Percentiles rank a stretch among this genome's conserved stretches.
Conservation (phyloP, 805 yeast genomes). For the Candida odintsovae region DNA sequence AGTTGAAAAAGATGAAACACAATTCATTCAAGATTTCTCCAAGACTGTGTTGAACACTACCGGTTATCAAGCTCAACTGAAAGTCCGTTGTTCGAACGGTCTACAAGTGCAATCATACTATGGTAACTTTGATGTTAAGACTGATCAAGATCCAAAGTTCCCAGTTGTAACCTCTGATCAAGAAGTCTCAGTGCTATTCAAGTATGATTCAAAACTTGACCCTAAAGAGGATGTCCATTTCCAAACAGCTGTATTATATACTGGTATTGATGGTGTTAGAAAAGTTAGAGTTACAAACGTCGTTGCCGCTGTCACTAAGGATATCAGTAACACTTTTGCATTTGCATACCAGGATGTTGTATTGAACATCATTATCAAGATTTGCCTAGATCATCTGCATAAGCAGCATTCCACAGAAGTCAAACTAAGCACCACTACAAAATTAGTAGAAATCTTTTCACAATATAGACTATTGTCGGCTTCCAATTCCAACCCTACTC, state of each 20-base stretch:
- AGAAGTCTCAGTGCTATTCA: conserved; percentile 63
- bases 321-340: conserved; percentile 66
- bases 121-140: conserved; percentile 42
- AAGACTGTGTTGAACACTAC: conserved; percentile 41
- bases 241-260: conserved; percentile 85
- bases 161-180: conserved; percentile 61
- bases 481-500: conserved; percentile 43
- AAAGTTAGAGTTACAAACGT: conserved; percentile 83
- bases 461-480: conserved; percentile 47
- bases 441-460: conserved; percentile 50
- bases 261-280: conserved; percentile 68
- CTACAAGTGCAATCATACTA: conserved; percentile 73
- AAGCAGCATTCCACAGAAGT: conserved; percentile 40
- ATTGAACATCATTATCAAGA: conserved; percentile 46
- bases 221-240: conserved; percentile 76
- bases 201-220: conserved; percentile 70
- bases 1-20: conserved; percentile 62
- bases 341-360: conserved; percentile 75
- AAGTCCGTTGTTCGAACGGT: conserved; percentile 84
- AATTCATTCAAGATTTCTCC: conserved; percentile 56
- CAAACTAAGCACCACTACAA: conserved; percentile 46
- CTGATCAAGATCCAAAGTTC: conserved; percentile 57
- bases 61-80: conserved; percentile 80
- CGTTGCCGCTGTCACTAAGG: conserved; percentile 74
- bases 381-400: conserved; percentile 35